phyloP scores from a whole-genome alignment of 2,329 filamentous ascomycete species.

The Cladosporium sp. region DNA sequence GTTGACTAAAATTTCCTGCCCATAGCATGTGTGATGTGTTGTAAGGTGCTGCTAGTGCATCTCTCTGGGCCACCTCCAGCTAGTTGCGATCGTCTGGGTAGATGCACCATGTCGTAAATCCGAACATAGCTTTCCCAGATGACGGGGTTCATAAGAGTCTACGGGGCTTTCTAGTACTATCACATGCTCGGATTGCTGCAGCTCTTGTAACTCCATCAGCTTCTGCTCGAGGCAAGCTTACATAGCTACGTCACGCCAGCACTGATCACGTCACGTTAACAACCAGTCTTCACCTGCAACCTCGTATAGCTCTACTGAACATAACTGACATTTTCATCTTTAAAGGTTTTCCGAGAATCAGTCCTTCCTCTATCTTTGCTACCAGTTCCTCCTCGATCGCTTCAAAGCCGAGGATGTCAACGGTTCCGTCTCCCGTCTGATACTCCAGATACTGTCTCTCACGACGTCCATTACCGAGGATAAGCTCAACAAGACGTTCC shows the following conservation, averaged over 20 bases:
- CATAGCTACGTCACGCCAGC: neutral
- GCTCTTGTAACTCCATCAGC: neutral
- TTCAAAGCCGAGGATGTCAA: constrained; percentile 44
- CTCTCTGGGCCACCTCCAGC: neutral
- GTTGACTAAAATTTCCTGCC: constrained; percentile 18
- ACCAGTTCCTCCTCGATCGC: constrained; percentile 47
- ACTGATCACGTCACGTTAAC: neutral
- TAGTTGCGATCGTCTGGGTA: neutral
- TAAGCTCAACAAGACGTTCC: constrained; percentile 59
- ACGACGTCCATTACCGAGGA: constrained; percentile 60
- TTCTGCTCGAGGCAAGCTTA: neutral
- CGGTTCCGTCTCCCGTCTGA: constrained; percentile 36
- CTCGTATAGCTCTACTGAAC: neutral
- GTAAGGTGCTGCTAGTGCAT: neutral
- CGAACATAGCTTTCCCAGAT: neutral
- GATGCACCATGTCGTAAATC: neutral
- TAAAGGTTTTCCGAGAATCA: constrained; percentile 28
- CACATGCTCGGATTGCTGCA: neutral
- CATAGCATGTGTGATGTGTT: neutral
- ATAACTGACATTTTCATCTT: neutral
- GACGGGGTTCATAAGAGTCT: neutral
- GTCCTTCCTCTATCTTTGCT: constrained; percentile 42
- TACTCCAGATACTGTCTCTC: constrained; percentile 56
- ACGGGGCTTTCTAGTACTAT: neutral
- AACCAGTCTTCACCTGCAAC: neutral